A percentile compares a stretch with the other conserved stretches of the same genome.
Conservation (phyloP, 345 rosid species). For the Lenwebbia sp. region DNA sequence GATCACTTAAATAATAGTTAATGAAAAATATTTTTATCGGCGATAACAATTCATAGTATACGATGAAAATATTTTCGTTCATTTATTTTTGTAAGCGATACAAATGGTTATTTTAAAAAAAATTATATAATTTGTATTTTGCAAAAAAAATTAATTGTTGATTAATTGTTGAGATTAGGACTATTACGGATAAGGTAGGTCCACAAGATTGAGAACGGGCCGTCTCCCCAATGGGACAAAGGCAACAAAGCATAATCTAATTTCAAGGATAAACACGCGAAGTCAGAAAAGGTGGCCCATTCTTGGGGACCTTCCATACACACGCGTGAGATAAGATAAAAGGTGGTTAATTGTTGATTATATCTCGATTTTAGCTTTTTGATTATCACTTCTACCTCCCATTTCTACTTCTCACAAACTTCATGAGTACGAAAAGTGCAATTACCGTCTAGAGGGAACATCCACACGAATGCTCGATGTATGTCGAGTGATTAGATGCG, state of each 20-base stretch:
- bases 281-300: background rate
- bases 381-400: background rate
- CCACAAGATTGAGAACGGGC: background rate
- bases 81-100: no score
- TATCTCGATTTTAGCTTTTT: background rate
- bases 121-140: no score
- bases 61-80: no score
- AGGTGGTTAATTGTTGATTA: background rate
- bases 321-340: background rate
- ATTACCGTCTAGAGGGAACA: no score
- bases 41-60: no score
- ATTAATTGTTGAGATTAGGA: background rate
- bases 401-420: background rate
- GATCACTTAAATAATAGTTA: no score
- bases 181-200: background rate
- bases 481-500: no score
- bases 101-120: no score
- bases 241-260: background rate
- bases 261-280: background rate
- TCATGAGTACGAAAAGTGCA: no score
- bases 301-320: background rate
- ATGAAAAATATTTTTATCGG: no score
- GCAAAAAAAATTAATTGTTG: no score
- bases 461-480: no score
- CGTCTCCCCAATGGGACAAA: background rate